Percentiles rank a stretch among this genome's conserved stretches.
phyloP scores from a whole-genome alignment of 2,329 filamentous ascomycete species.

The Pestalotiopsis fici region DNA sequence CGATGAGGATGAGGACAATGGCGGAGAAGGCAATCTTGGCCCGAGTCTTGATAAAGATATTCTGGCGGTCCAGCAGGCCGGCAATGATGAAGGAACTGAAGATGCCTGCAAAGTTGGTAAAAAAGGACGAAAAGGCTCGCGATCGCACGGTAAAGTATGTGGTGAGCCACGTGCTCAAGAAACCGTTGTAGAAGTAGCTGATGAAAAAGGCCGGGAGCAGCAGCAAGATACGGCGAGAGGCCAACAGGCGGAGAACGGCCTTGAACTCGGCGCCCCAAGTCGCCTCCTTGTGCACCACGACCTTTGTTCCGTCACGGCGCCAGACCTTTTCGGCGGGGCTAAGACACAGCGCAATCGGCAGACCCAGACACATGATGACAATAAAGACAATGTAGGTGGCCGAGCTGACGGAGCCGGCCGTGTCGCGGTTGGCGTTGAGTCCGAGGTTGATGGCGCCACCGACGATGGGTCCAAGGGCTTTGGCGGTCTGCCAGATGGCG shows the following conservation, averaged over 20 bases:
- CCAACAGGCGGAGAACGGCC: slow-evolving; percentile 24
- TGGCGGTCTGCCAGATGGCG: slow-evolving; percentile 47
- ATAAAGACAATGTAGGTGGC: slow-evolving; percentile 32
- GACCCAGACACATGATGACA: slow-evolving; percentile 32
- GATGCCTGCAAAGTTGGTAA: slow-evolving; percentile 33
- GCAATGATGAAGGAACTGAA: slow-evolving; percentile 31
- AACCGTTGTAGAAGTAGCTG: slow-evolving; percentile 34
- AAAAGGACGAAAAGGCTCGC: slow-evolving; percentile 33
- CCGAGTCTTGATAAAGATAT: slow-evolving; percentile 27
- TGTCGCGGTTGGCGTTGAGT: slow-evolving; percentile 35
- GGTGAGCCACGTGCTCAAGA: slow-evolving; percentile 30
- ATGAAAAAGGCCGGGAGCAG: slow-evolving; percentile 34
- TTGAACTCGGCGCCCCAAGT: slow-evolving; percentile 29
- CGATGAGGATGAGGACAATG: slow-evolving; percentile 26
- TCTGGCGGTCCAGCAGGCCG: slow-evolving; percentile 28
- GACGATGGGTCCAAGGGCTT: slow-evolving; percentile 43
- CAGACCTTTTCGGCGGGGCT: slow-evolving; percentile 32
- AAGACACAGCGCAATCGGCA: slow-evolving; percentile 29
- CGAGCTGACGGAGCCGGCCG: slow-evolving; percentile 21
- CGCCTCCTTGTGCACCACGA: slow-evolving; percentile 23
- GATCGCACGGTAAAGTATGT: slow-evolving; percentile 32
- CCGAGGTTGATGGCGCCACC: slow-evolving; percentile 52
- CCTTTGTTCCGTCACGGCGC: slow-evolving; percentile 28
- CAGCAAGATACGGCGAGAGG: slow-evolving; percentile 27
- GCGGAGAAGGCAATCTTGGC: slow-evolving; percentile 24